These are phyloP conservation scores for Lipomyces oligophaga DNA, from an alignment of 805 yeast genomes.

Conservation along the genomic window DNA sequence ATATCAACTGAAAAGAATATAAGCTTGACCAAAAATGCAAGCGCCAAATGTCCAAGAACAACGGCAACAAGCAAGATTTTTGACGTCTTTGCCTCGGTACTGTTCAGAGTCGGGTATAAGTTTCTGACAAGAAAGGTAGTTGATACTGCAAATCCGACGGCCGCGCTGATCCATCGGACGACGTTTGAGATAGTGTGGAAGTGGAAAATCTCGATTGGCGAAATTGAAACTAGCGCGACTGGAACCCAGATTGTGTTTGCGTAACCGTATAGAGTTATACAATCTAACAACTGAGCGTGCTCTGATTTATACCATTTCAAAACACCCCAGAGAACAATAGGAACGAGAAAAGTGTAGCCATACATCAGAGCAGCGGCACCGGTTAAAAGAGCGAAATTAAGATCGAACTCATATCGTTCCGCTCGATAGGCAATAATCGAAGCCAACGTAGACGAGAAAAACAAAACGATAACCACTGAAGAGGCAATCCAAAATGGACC, in stretches of 20 bases:
- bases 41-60: constrained; percentile 50
- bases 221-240: constrained; percentile 45
- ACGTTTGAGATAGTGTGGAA: constrained; percentile 42
- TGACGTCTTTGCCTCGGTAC: constrained; percentile 42
- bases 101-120: constrained; percentile 41
- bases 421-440: constrained; percentile 53
- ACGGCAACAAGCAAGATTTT: constrained; percentile 40
- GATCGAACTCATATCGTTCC: constrained; percentile 49
- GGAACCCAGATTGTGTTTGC: constrained; percentile 85
- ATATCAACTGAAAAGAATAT: constrained; percentile 52
- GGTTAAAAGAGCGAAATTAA: constrained; percentile 58
- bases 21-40: constrained; percentile 62
- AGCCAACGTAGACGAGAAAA: constrained; percentile 69
- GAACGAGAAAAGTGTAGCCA: constrained; percentile 68
- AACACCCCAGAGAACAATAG: constrained; percentile 51
- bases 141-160: constrained; percentile 57
- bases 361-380: constrained; percentile 68
- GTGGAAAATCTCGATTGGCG: constrained; percentile 35
- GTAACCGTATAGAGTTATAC: constrained; percentile 79
- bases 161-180: constrained; percentile 62
- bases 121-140: constrained; percentile 51
- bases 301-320: constrained; percentile 55
- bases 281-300: constrained; percentile 49
- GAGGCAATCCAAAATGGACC: constrained; percentile 92
- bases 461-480: constrained; percentile 67